Evolutionary conservation across 2,329 filamentous ascomycete species (phyloP).

Genomic region (Fusarium sp.): DNA sequence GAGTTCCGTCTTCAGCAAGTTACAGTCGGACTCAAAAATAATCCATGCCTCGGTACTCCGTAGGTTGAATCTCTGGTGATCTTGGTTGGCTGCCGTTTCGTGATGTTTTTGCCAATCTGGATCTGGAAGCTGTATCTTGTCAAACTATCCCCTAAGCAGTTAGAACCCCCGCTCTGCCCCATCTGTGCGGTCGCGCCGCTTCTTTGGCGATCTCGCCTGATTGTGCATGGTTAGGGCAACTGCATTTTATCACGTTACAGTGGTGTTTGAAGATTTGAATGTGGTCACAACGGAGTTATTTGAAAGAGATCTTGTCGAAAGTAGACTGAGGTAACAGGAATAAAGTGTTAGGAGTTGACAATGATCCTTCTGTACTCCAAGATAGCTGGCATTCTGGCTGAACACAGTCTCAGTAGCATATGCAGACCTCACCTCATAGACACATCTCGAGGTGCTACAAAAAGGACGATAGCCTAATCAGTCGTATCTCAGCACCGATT

Average conservation of each 20-base stretch:
- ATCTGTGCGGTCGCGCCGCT: constrained; percentile 42
- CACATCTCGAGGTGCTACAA: constrained; percentile 10
- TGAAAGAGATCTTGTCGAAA: neutral
- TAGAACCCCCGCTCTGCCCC: constrained; percentile 40
- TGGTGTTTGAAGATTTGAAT: constrained; percentile 6
- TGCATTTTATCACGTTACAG: constrained; percentile 37
- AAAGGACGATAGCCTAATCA: constrained; percentile 22
- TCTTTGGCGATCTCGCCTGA: constrained; percentile 47
- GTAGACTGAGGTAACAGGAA: neutral
- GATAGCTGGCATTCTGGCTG: neutral
- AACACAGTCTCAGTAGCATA: neutral
- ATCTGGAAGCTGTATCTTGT: constrained; percentile 10
- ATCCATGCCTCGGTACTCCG: neutral
- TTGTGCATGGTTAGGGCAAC: constrained; percentile 44
- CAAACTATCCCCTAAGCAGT: constrained; percentile 23
- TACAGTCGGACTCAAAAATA: too few species aligned
- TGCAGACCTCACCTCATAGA: neutral
- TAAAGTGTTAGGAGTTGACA: neutral
- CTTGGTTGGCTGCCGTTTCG: neutral
- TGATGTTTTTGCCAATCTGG: constrained; percentile 11
- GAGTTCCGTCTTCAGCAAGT: neutral
- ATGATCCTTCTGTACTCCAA: neutral
- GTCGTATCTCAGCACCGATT: constrained; percentile 17
- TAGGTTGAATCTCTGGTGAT: neutral
- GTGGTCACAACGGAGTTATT: neutral